Conservation (phyloP, 2,329 filamentous ascomycete species). For the Penicillium sp. region DNA sequence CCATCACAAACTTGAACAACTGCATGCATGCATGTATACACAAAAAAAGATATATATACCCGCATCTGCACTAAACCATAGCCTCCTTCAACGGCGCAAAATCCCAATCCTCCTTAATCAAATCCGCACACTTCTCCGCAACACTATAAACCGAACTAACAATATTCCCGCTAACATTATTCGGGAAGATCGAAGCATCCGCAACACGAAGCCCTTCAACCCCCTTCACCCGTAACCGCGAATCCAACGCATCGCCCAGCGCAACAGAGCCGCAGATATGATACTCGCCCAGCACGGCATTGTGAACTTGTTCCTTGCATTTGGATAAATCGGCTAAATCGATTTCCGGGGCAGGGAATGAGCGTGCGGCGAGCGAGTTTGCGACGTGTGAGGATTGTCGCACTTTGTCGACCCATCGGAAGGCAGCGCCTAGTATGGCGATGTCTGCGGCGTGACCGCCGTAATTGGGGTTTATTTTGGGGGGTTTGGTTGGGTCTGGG, state of each 20-base stretch:
- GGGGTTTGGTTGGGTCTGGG: slow-evolving; percentile 10
- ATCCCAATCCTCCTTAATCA: slow-evolving; percentile 34
- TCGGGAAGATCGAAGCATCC: slow-evolving; percentile 33
- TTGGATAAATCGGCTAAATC: not conserved
- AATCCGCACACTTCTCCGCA: slow-evolving; percentile 39
- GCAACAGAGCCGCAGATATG: slow-evolving; percentile 30
- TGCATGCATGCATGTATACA: too few species aligned
- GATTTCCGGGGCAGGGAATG: not conserved
- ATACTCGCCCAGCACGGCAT: slow-evolving; percentile 10
- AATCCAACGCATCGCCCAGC: slow-evolving; percentile 34
- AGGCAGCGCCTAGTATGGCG: slow-evolving; percentile 15
- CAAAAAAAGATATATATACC: too few species aligned
- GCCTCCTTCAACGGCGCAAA: slow-evolving; percentile 5
- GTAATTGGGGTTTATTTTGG: slow-evolving; percentile 16
- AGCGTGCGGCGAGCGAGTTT: not conserved
- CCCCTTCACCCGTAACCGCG: slow-evolving; percentile 29
- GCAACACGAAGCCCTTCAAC: slow-evolving; percentile 26
- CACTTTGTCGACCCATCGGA: slow-evolving; percentile 11
- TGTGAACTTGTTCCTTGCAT: slow-evolving; percentile 4
- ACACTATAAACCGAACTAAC: slow-evolving; percentile 35
- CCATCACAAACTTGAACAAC: too few species aligned
- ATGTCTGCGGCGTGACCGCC: slow-evolving; percentile 17
- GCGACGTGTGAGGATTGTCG: not conserved
- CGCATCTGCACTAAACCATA: not conserved
- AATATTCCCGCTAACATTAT: slow-evolving; percentile 31